These are phyloP conservation scores for Synchytrium microbalum DNA, from an alignment of 371 early-diverging fungal genomes.

Conservation along the genomic window DNA sequence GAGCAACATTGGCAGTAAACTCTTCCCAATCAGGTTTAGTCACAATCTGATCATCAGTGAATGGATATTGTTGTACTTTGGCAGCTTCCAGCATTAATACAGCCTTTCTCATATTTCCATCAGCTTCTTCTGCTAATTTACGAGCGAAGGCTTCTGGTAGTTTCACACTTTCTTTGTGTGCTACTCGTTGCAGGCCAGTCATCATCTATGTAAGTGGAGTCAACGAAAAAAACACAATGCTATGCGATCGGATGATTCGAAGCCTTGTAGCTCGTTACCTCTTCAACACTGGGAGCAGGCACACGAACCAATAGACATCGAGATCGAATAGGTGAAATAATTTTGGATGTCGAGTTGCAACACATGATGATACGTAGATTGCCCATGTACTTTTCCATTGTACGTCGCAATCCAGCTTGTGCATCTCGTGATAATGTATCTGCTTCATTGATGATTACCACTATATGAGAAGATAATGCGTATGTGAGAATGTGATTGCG, in stretches of 20 bases:
- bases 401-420: constrained; percentile 96
- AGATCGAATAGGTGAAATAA: constrained; percentile 94
- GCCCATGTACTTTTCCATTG: constrained; percentile 97
- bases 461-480: constrained; percentile 28
- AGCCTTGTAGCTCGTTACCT: constrained; percentile 40
- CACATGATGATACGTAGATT: constrained; percentile 93
- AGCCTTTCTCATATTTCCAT: constrained; percentile 87
- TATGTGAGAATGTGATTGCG: constrained; percentile 5
- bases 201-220: constrained; percentile 36
- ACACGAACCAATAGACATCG: constrained; percentile 92
- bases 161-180: constrained; percentile 64
- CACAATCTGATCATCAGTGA: constrained; percentile 47
- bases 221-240: constrained; percentile 4
- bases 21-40: constrained; percentile 86
- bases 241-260: not conserved
- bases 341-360: constrained; percentile 79
- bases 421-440: constrained; percentile 90
- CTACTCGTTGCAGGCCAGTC: constrained; percentile 58
- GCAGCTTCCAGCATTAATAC: constrained; percentile 84
- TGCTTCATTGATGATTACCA: constrained; percentile 95
- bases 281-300: constrained; percentile 61
- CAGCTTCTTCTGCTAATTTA: constrained; percentile 58
- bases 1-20: constrained; percentile 61
- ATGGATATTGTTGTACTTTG: constrained; percentile 61
- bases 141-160: constrained; percentile 58